Base-by-base conservation (phyloP, 2,329 filamentous ascomycete genomes). In the Fusarium sp. region DNA sequence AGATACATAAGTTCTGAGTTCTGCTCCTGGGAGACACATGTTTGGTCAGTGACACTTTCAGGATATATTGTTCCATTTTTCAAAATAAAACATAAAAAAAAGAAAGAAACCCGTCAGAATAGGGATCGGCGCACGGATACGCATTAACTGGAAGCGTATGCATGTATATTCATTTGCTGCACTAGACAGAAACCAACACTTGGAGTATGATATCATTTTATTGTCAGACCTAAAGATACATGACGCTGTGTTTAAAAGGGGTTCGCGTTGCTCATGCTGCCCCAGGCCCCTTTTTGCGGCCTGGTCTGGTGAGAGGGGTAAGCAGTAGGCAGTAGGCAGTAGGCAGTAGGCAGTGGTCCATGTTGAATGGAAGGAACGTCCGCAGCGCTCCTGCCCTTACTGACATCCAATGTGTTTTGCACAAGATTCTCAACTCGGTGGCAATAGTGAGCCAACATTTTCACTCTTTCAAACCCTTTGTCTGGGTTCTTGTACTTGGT, bases 141-240 rank as follows among this genome's bases (percentile, higher is more conserved):
- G 59, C 63, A 60, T 45, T 47, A 63, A 45, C 51, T 60, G 27
- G 45, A 59, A 64, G 40, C 61, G 58, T 75, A 74, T 53, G 70
- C 71, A 18, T 37, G 34, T 37, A 37, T 37, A 67, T 66, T 55
- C n/a, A 40, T 51, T 49, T 57, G 50, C 56, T 48, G 58, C 46
- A 62, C 48, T 63, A 69, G 58, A 65, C 69, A 71, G 57, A 59
- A 72, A 46, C 50, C 41, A 48, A 47, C 50, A 68, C 47, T 63
- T 45, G 66, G 47, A 54, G 53, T 25, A 53, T 48, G 14, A 43
- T 32, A 23, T 28, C 23, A 18, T 7, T 13, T 41, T 45, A 13
- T 32, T 40, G 21, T 27, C 21, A 51, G 18, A 12, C 11, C 12
- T 43, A 12, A 12, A 12, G 18, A 37, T 37, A 37, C 3, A 37